Evolutionary conservation across 2,329 filamentous ascomycete genomes (phyloP), one percentile per base, ranked within the genome.

Genomic region (Fusarium sp.): DNA sequence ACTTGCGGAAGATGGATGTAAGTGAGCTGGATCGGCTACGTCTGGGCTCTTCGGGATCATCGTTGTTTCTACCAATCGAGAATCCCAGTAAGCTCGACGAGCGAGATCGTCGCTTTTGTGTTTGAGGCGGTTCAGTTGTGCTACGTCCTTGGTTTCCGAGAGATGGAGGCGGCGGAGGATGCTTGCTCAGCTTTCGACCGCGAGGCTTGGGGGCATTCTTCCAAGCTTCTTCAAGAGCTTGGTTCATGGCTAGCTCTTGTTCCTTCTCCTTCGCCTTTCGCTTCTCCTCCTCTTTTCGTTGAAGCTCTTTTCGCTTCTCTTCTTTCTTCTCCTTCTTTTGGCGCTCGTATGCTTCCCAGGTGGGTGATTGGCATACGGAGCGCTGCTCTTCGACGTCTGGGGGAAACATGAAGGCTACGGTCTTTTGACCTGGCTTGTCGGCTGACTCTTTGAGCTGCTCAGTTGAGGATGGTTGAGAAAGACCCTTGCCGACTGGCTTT

Each of bases 311-410:
- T 69, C 81, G 84, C 57, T 81, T 84, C 38, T 82, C 80, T 17
- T 80, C 79, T 73, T 85, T 87, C 76, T 85, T 87, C 68, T 88
- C 86, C 74, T 84, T 86, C 72, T 86, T 88, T 70, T 82, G 85
- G 23, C 85, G 83, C 5, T 83, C 83, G 71, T 87, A 87, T 26
- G 86, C 85, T 68, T 89, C 88, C 89, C 89, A 90, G 60, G 85
- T 89, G 3, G 89, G 89, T 3, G 89, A 90, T 60, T 89, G 87
- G 67, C 89, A 91, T 58, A 90, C 87, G 0, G 80, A 79, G 9
- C 71, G 73, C 32, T 73, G 76, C 23, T 77, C 77, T 12, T 78
- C 73, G 8, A 80, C 73, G 8, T 78, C 74, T 4, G 77, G 73
- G 4, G 79, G 79, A 2, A 80, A 76, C 45, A 74, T 73, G 44